Evolutionary conservation across 352 stramenopile species (phyloP), one percentile per base, ranked within the genome.

Genomic region (Hyaloperonospora brassicae): DNA sequence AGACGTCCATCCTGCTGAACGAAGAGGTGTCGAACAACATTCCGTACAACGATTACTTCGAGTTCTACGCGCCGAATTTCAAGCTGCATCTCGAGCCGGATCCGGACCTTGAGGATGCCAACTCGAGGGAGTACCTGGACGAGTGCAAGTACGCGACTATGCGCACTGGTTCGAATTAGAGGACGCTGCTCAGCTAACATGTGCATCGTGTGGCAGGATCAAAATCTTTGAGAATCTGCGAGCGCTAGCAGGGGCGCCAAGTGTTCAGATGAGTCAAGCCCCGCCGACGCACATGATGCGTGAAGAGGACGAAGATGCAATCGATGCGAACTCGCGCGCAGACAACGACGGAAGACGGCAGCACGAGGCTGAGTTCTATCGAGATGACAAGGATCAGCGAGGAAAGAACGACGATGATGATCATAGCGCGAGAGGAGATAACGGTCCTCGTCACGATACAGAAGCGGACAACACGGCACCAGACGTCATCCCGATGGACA

Each of bases 1-100:
- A 99, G 68, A 99, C 96, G 5, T 86, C 90, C 0, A 93, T 99
- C 23, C 64, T 98, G 9, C 43, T 95, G 22, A 79, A 86, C n/a
- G 70, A 87, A 61, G 69, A 86, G 46, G 74, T 91, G 4, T 86
- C 72, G 46, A 85, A 91, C 66, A 84, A 87, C 58, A 84, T 91
- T 47, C 80, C 78, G 9, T 87, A 85, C 74, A 91, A 89, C 54
- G 79, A 89, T 57, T 91, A 91, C 68, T 91, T 89, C 48, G 81
- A 89, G 58, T 89, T 87, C 54, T 89, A 89, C 52, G 77, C 79
- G 4, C 84, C 84, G 23, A 83, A 70, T 35, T 94, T 93, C 59
- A 94, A 94, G 55, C 61, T 94, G 34, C 84, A 94, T 48, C 59
- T 94, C 8, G 82, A 93, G 49, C 77, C 78, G 10, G 79, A 91